Conservation (phyloP, 1,284 basidiomycete species). For the Fomes fomentarius region DNA sequence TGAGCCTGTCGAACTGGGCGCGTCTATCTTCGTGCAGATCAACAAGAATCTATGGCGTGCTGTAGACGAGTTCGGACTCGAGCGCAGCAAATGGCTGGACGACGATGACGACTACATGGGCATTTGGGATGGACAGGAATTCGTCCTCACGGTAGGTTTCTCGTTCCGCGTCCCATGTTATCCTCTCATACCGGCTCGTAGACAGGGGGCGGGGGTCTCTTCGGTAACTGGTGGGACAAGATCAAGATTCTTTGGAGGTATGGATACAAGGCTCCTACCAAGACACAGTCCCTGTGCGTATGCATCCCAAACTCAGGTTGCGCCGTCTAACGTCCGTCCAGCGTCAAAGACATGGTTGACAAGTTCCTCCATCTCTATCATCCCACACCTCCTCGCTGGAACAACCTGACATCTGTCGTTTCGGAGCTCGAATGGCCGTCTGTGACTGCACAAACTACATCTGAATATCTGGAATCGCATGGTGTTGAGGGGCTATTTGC, state of each 20-base stretch:
- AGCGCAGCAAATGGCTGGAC: constrained; percentile 48
- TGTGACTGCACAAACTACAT: constrained; percentile 54
- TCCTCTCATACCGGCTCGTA: not conserved
- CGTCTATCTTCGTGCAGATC: constrained; percentile 82
- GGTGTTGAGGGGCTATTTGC: constrained; percentile 66
- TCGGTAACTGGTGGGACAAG: constrained; percentile 69
- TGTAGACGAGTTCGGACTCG: constrained; percentile 78
- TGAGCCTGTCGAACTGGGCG: constrained; percentile 81
- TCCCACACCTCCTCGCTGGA: constrained; percentile 64
- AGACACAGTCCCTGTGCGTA: constrained; percentile 57
- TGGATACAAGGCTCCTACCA: constrained; percentile 70
- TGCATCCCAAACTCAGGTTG: not conserved
- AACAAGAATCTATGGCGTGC: constrained; percentile 88
- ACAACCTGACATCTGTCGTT: constrained; percentile 61
- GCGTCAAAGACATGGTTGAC: constrained; percentile 61
- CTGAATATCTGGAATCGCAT: constrained; percentile 61
- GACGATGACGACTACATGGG: constrained; percentile 51
- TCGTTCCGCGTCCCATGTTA: not conserved
- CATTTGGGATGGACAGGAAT: constrained; percentile 84
- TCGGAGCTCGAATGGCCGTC: constrained; percentile 55
- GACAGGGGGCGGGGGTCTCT: constrained; percentile 42
- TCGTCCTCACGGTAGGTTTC: constrained; percentile 66
- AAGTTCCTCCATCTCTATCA: constrained; percentile 64
- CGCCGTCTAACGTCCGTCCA: constrained; percentile 28
- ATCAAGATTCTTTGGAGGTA: constrained; percentile 81